phyloP scores from a whole-genome alignment of 1,284 basidiomycete species.

The Veloboletus limbatus region DNA sequence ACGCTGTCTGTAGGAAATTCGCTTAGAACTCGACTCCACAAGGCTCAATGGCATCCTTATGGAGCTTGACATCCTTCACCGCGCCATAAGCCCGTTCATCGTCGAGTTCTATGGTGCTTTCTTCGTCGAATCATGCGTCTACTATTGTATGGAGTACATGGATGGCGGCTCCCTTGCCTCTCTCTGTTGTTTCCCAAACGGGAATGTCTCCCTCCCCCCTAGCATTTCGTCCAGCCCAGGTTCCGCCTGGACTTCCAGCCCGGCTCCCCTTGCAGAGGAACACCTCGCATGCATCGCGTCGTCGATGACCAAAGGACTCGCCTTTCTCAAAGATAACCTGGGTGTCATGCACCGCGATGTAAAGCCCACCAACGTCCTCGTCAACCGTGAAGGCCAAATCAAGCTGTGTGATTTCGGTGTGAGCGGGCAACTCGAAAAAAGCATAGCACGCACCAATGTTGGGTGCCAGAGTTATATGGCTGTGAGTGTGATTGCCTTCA shows the following conservation, averaged over 20 bases:
- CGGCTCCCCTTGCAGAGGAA: slow-evolving; percentile 32
- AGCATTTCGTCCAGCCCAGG: slow-evolving; percentile 33
- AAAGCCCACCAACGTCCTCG: slow-evolving; percentile 95
- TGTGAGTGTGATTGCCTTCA: slow-evolving; percentile 45
- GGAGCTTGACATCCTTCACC: slow-evolving; percentile 97
- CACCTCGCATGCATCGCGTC: slow-evolving; percentile 78
- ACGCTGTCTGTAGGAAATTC: slow-evolving; percentile 76
- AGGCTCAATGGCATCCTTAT: slow-evolving; percentile 97
- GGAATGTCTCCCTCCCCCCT: slow-evolving; percentile 36
- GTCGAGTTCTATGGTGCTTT: slow-evolving; percentile 99
- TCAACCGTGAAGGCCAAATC: slow-evolving; percentile 86
- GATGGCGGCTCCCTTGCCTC: slow-evolving; percentile 94
- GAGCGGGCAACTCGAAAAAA: slow-evolving; percentile 95
- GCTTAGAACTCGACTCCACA: slow-evolving; percentile 92
- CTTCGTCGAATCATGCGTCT: slow-evolving; percentile 97
- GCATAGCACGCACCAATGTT: slow-evolving; percentile 96
- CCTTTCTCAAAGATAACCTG: slow-evolving; percentile 94
- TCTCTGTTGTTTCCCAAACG: slow-evolving; percentile 47
- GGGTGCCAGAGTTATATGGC: slow-evolving; percentile 99
- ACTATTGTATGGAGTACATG: slow-evolving; percentile 99
- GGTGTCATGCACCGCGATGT: slow-evolving; percentile 98
- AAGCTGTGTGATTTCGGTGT: slow-evolving; percentile 99
- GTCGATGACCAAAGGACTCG: slow-evolving; percentile 86
- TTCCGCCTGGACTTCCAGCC: slow-evolving; percentile 35
- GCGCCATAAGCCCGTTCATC: slow-evolving; percentile 87